phyloP scores from a whole-genome alignment of 441 rosid genomes.

The Brassica hybrid region DNA sequence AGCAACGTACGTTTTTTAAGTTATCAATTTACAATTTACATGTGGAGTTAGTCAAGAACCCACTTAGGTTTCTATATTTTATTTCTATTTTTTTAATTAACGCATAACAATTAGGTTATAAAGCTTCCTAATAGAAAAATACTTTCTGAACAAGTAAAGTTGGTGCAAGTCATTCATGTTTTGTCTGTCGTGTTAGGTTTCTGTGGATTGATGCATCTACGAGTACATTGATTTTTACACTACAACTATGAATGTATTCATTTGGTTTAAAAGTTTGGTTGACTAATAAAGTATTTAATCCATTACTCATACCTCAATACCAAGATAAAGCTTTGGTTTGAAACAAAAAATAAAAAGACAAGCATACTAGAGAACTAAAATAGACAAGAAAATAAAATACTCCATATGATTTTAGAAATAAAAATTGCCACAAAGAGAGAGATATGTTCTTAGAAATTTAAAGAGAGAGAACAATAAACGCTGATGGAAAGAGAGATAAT shows the following conservation, averaged over 20 bases:
- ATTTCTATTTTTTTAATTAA: neutral
- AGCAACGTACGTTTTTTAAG: neutral
- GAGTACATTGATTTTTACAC: no score
- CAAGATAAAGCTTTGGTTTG: no score
- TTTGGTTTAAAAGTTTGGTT: no score
- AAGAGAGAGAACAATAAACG: neutral
- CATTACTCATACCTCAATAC: no score
- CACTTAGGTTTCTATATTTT: neutral
- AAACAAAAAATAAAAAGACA: neutral
- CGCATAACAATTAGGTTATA: neutral
- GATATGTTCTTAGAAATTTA: conserved; percentile 4
- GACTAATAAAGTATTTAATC: no score
- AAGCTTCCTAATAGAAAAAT: no score
- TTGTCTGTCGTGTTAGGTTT: no score
- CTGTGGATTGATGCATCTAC: no score
- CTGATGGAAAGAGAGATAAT: neutral
- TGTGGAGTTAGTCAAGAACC: conserved; percentile 34
- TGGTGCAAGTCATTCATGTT: neutral
- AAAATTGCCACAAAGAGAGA: conserved; percentile 27
- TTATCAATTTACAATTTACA: conserved; percentile 24
- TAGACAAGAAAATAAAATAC: conserved; percentile 22
- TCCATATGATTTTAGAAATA: conserved; percentile 27
- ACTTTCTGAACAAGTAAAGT: neutral
- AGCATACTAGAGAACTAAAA: conserved; percentile 6
- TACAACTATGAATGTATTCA: no score